Evolutionary conservation across 129 eudicot species (phyloP).

Genomic region (Arctium lappa): DNA sequence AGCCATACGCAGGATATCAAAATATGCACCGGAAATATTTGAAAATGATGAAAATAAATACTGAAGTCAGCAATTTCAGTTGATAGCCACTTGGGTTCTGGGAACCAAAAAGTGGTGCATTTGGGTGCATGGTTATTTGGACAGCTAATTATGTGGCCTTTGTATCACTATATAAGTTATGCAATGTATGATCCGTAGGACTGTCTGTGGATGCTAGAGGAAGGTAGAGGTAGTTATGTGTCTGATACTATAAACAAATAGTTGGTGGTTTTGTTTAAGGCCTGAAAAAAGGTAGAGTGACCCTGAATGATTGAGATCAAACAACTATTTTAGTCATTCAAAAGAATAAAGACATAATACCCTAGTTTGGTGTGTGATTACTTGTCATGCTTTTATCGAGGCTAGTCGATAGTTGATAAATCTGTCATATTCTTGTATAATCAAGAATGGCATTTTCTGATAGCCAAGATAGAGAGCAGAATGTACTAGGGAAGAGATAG

Average conservation of each 20-base stretch:
- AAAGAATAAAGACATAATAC: not conserved
- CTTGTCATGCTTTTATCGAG: not conserved
- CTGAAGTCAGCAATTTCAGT: not conserved
- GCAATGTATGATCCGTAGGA: not conserved
- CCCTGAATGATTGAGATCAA: too few relatives aligned
- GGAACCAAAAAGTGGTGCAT: not conserved
- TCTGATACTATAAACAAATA: not conserved
- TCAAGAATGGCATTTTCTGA: too few relatives aligned
- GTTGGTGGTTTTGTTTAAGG: not conserved
- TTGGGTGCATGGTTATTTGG: not conserved
- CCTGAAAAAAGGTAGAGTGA: not conserved
- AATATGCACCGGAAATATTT: not conserved
- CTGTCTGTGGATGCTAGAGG: not conserved
- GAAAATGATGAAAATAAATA: not conserved
- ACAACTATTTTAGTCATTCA: not conserved
- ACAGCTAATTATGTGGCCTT: not conserved
- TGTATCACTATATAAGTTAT: not conserved
- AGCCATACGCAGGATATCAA: not conserved
- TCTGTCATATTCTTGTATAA: not conserved
- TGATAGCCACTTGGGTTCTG: not conserved
- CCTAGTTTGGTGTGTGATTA: not conserved
- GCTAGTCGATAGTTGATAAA: not conserved
- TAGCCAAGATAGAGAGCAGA: too few relatives aligned
- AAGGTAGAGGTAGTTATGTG: not conserved
- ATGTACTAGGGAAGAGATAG: too few relatives aligned